A percentile compares a stretch with the other conserved stretches of the same genome.
phyloP scores from a whole-genome alignment of 1,284 basidiomycete genomes.

The Schizophyllum amplum region DNA sequence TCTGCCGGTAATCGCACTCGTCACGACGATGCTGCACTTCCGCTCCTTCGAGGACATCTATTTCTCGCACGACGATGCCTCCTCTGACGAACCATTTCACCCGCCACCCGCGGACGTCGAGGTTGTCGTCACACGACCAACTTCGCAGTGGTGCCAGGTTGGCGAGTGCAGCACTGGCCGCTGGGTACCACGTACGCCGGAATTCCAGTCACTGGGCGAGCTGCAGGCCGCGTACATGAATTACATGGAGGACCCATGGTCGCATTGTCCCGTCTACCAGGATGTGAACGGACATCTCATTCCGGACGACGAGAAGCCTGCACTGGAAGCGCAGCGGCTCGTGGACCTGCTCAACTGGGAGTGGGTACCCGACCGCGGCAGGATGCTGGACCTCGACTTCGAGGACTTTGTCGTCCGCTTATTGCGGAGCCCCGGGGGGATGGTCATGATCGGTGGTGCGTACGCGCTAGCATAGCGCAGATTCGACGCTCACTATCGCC shows the following conservation, averaged over 20 bases:
- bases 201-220: conserved; percentile 14
- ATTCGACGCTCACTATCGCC: too few relatives aligned
- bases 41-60: too few relatives aligned
- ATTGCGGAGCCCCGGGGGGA: conserved; percentile 19
- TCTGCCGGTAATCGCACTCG: too few relatives aligned
- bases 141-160: too few relatives aligned
- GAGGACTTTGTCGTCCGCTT: conserved; percentile 20
- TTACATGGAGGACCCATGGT: conserved; percentile 16
- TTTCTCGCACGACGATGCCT: too few relatives aligned
- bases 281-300: conserved; percentile 4
- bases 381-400: conserved; percentile 16
- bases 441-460: conserved; percentile 20
- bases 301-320: conserved; percentile 6
- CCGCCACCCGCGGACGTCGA: too few relatives aligned
- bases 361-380: conserved; percentile 17
- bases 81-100: too few relatives aligned
- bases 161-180: conserved; percentile 17
- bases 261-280: conserved; percentile 13
- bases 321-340: conserved; percentile 12
- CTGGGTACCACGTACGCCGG: conserved; percentile 17
- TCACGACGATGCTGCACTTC: too few relatives aligned
- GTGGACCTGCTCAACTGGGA: conserved; percentile 21
- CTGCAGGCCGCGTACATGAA: conserved; percentile 16
- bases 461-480: not conserved
- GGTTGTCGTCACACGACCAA: too few relatives aligned